These are phyloP conservation scores for Cercospora sp. DNA, from an alignment of 2,329 filamentous ascomycete species.

Conservation along the genomic window DNA sequence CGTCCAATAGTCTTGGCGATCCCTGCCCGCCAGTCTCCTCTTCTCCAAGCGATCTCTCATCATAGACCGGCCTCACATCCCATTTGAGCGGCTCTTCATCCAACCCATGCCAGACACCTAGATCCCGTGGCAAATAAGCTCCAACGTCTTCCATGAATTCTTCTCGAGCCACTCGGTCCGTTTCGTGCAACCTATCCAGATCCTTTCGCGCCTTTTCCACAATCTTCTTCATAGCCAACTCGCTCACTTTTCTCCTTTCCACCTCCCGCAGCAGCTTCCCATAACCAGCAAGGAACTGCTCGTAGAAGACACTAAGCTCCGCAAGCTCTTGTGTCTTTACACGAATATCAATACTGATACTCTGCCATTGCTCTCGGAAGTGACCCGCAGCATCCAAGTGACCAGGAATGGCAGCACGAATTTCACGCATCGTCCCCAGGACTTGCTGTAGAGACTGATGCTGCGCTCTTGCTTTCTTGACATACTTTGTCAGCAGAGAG, in stretches of 20 bases:
- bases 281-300: slow-evolving; percentile 81
- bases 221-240: slow-evolving; percentile 71
- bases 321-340: slow-evolving; percentile 73
- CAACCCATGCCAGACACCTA: slow-evolving; percentile 32
- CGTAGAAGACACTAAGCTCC: slow-evolving; percentile 77
- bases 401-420: slow-evolving; percentile 64
- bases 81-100: slow-evolving; percentile 29
- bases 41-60: slow-evolving; percentile 8
- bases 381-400: slow-evolving; percentile 66
- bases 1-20: slow-evolving; percentile 17
- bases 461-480: slow-evolving; percentile 56
- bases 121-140: slow-evolving; percentile 68
- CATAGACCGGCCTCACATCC: slow-evolving; percentile 26
- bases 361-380: slow-evolving; percentile 67
- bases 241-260: slow-evolving; percentile 69
- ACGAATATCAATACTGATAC: slow-evolving; percentile 69
- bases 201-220: slow-evolving; percentile 76
- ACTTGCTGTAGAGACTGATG: slow-evolving; percentile 63
- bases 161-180: slow-evolving; percentile 71
- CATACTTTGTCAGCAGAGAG: slow-evolving; percentile 62
- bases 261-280: slow-evolving; percentile 82
- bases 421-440: slow-evolving; percentile 65
- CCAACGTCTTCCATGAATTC: slow-evolving; percentile 79
- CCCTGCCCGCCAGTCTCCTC: background rate
- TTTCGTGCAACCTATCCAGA: slow-evolving; percentile 67